A percentile compares a stretch with the other conserved stretches of the same genome.
Evolutionary conservation across 768 basidiomycete genomes (phyloP).

Genomic region (Lentinula detonsa): DNA sequence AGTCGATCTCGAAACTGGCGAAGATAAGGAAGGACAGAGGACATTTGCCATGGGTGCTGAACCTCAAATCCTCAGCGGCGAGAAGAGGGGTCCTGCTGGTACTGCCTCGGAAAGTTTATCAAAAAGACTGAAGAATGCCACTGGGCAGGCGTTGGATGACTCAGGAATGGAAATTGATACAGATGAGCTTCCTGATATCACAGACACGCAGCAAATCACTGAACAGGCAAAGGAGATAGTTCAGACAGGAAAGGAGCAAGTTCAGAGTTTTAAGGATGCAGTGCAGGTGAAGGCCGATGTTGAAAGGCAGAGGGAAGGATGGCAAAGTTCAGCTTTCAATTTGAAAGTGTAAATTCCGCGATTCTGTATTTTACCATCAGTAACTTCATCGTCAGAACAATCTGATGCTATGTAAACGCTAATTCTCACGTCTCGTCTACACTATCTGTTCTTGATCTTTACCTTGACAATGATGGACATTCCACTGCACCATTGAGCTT

Average conservation of each 20-base stretch:
- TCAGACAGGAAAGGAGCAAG: slow-evolving; percentile 27
- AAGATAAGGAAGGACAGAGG: slow-evolving; percentile 19
- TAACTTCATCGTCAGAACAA: no score
- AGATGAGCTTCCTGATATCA: slow-evolving; percentile 9
- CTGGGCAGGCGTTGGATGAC: slow-evolving; percentile 22
- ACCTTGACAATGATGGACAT: no score
- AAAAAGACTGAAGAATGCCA: slow-evolving; percentile 23
- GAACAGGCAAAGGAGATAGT: slow-evolving; percentile 20
- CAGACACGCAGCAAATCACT: slow-evolving; percentile 20
- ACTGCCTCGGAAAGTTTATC: slow-evolving; percentile 37
- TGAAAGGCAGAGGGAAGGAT: slow-evolving; percentile 34
- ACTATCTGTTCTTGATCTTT: no score
- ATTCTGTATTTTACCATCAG: background rate
- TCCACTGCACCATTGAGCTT: background rate
- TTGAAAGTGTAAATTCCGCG: background rate
- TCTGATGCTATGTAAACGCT: no score
- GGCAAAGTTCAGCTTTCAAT: slow-evolving; percentile 42
- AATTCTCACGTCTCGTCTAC: no score
- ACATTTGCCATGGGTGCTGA: slow-evolving; percentile 64
- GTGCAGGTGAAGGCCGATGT: slow-evolving; percentile 32
- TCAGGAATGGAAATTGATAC: slow-evolving; percentile 12
- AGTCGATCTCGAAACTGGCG: slow-evolving; percentile 17
- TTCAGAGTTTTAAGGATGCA: slow-evolving; percentile 36
- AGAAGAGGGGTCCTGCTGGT: slow-evolving; percentile 63
- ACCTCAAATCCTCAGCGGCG: slow-evolving; percentile 64